Conservation (phyloP, 169 alveolate genomes). For the Plasmodium malariae region DNA sequence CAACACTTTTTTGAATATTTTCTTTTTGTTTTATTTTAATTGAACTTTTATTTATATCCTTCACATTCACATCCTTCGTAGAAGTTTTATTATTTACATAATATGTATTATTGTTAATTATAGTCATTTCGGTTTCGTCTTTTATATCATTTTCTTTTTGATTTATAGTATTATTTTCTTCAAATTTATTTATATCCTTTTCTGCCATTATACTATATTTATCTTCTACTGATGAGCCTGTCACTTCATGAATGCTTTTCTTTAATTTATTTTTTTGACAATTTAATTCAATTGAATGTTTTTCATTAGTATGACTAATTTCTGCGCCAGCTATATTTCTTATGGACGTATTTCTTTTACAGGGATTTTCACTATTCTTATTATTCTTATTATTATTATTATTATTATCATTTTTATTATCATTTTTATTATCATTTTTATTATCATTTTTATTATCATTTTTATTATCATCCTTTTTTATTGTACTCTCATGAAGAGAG, state of each 20-base stretch:
- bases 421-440: background rate
- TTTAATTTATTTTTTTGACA: background rate
- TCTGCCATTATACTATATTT: background rate
- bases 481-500: background rate
- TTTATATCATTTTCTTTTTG: background rate
- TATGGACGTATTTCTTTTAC: background rate
- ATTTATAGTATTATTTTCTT: background rate
- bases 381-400: too few species aligned
- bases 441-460: background rate
- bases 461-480: slow-evolving; percentile 2
- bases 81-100: too few species aligned
- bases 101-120: too few species aligned
- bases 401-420: too few species aligned
- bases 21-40: background rate
- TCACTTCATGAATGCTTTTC: background rate
- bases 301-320: background rate
- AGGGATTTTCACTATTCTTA: background rate
- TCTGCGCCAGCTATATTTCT: background rate
- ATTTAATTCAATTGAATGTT: background rate
- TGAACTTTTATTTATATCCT: too few species aligned
- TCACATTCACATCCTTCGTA: background rate
- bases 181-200: background rate
- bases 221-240: background rate
- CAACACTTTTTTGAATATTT: background rate
- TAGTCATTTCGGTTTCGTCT: background rate